phyloP scores from a whole-genome alignment of 2,329 filamentous ascomycete genomes.

The Zasmidium cellare region DNA sequence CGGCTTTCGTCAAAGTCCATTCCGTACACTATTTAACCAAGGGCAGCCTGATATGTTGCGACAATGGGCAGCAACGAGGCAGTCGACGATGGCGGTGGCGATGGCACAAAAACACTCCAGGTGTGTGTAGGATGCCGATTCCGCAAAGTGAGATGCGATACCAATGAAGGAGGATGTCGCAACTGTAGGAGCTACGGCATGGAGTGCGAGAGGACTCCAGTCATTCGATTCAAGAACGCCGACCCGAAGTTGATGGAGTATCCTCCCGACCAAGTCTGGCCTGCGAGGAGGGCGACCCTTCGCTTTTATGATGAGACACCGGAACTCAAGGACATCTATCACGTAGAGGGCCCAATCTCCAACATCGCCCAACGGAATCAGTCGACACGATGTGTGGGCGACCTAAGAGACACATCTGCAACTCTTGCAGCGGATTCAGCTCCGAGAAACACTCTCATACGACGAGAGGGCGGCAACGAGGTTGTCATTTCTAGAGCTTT shows the following conservation, averaged over 20 bases:
- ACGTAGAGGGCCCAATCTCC: background rate
- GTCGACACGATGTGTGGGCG: no score
- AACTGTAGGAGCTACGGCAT: slow-evolving; percentile 15
- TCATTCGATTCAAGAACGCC: slow-evolving; percentile 17
- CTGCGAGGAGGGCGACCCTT: slow-evolving; percentile 1
- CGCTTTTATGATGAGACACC: slow-evolving; percentile 14
- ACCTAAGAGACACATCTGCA: no score
- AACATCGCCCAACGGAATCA: no score
- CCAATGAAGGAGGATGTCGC: slow-evolving; percentile 10
- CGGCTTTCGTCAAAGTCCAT: no score
- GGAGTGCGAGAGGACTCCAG: slow-evolving; percentile 15
- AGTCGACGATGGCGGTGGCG: background rate
- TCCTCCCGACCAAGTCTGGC: slow-evolving; percentile 7
- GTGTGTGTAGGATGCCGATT: slow-evolving; percentile 20
- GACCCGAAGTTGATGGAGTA: slow-evolving; percentile 4
- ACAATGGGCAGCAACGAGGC: background rate
- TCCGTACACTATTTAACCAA: no score
- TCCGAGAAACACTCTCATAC: no score
- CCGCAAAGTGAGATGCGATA: slow-evolving; percentile 19
- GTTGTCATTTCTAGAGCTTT: no score
- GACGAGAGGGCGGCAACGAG: no score
- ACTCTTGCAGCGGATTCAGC: no score
- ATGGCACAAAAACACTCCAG: background rate
- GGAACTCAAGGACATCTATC: slow-evolving; percentile 5
- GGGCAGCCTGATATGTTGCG: no score